Evolutionary conservation across 2,329 filamentous ascomycete species (phyloP).

Genomic region (Pyrenophora tritici-repentis): DNA sequence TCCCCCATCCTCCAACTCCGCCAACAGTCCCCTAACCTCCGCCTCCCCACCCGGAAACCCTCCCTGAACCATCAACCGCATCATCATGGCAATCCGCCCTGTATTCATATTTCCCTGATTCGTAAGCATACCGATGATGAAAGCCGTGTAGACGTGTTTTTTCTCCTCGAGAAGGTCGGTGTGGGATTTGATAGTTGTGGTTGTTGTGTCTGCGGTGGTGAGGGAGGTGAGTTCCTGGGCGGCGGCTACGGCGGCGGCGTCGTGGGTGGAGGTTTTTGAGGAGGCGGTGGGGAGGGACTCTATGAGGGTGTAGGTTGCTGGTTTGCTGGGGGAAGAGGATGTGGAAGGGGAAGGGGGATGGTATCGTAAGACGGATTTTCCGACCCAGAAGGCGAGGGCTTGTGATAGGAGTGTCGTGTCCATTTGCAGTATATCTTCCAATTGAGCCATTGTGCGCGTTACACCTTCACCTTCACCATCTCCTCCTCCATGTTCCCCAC

Average conservation of each 20-base stretch:
- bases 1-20: slow-evolving; percentile 63
- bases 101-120: slow-evolving; percentile 86
- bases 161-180: slow-evolving; percentile 69
- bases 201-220: slow-evolving; percentile 50
- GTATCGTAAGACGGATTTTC: slow-evolving; percentile 66
- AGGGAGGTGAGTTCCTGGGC: slow-evolving; percentile 45
- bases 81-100: slow-evolving; percentile 85
- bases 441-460: slow-evolving; percentile 49
- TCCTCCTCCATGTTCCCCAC: no score
- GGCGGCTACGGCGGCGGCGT: slow-evolving; percentile 45
- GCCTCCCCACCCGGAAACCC: slow-evolving; percentile 90
- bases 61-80: slow-evolving; percentile 87
- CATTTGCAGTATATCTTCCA: slow-evolving; percentile 67
- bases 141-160: slow-evolving; percentile 82
- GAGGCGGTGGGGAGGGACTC: slow-evolving; percentile 50
- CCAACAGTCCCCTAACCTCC: slow-evolving; percentile 80
- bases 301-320: no score
- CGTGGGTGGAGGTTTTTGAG: slow-evolving; percentile 20
- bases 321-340: no score
- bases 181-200: slow-evolving; percentile 56
- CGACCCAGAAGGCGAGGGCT: slow-evolving; percentile 74
- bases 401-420: slow-evolving; percentile 72
- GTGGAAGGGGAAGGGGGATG: slow-evolving; percentile 54
- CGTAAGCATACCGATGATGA: slow-evolving; percentile 92
- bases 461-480: no score